Evolutionary conservation across 148 eudicot genomes (phyloP), one percentile per base, ranked within the genome.

Genomic region (Persicaria tinctoria): DNA sequence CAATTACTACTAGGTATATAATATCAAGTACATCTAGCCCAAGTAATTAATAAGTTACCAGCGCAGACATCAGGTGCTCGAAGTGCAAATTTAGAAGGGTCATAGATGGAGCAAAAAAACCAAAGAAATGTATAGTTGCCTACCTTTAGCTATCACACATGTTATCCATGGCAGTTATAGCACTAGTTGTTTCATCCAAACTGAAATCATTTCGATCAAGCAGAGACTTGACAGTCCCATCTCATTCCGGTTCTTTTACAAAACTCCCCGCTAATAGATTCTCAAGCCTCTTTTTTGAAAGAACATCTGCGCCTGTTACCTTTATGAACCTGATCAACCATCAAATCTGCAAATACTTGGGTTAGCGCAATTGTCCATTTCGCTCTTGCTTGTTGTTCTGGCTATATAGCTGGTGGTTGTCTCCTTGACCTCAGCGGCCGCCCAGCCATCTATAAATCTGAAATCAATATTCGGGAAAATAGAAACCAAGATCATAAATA

Each of bases 301-400:
- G 81, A 79, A 44, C 76, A 75, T 56, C 81, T 89, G 49, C 76
- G 79, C 73, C 63, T 82, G 72, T 87, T 86, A 51, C 84, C 87
- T 79, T 79, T 85, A 12, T 77, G 79, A 68, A 87, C 84, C 72
- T 87, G 83, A 27, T 89, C 91, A 74, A 85, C 91, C 97, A 89
- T 79, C 86, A 91, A 77, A 73, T 89, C 89, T 13, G 79, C 89
- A 66, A 91, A 81, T 45, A 84, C 77, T 82, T 86, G 82, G 12
- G 89, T 87, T 49, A 91, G 85, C 27, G 83, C 49, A 2, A 76
- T 16, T 76, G 93, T 91, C 97, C 97, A 91, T 78, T 85, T 89
- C 5, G 93, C 91, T 78, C 97, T 89, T 7, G 81, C 74, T 73
- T 78, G 85, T 72, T 79, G 85, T 74, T 84, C 89, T 56, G 79